Conservation (phyloP, 495 filamentous ascomycete species). For the Penicillium ucsense region DNA sequence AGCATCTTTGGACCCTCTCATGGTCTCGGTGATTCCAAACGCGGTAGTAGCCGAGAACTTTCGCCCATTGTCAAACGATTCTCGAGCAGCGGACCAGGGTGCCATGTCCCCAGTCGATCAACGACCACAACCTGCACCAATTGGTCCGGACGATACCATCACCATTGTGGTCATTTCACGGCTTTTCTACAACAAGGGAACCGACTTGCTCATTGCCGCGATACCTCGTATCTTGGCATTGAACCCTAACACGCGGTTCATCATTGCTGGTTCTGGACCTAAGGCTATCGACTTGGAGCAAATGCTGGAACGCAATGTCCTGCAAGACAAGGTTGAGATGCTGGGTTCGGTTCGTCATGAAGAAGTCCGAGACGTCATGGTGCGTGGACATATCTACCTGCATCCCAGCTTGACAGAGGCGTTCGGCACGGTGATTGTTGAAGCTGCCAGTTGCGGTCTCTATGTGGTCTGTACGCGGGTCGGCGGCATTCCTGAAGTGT, state of each 20-base stretch:
- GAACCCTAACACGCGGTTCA: conserved; percentile 90
- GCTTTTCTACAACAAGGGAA: conserved; percentile 98
- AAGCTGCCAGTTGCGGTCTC: conserved; percentile 88
- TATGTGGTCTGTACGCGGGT: conserved; percentile 96
- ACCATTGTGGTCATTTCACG: conserved; percentile 96
- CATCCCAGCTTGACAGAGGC: conserved; percentile 93
- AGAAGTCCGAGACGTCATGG: conserved; percentile 97
- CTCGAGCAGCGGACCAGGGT: conserved; percentile 19
- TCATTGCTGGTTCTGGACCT: conserved; percentile 89
- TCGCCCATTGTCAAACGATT: conserved; percentile 48
- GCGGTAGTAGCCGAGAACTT: conserved; percentile 97
- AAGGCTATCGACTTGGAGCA: conserved; percentile 97
- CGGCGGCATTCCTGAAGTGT: conserved; percentile 90
- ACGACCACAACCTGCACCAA: conserved; percentile 39
- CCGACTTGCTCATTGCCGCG: conserved; percentile 85
- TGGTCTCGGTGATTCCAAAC: conserved; percentile 97
- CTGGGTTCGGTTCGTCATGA: conserved; percentile 88
- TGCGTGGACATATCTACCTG: conserved; percentile 90
- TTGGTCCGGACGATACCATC: conserved; percentile 76
- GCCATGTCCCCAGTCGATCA: conserved; percentile 25
- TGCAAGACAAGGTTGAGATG: conserved; percentile 89
- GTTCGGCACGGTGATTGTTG: conserved; percentile 94
- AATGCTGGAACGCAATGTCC: conserved; percentile 91
- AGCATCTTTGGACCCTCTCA: conserved; percentile 86
- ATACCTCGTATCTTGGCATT: conserved; percentile 83